phyloP scores from a whole-genome alignment of 768 basidiomycete genomes.

The Auriscalpium microsporum region DNA sequence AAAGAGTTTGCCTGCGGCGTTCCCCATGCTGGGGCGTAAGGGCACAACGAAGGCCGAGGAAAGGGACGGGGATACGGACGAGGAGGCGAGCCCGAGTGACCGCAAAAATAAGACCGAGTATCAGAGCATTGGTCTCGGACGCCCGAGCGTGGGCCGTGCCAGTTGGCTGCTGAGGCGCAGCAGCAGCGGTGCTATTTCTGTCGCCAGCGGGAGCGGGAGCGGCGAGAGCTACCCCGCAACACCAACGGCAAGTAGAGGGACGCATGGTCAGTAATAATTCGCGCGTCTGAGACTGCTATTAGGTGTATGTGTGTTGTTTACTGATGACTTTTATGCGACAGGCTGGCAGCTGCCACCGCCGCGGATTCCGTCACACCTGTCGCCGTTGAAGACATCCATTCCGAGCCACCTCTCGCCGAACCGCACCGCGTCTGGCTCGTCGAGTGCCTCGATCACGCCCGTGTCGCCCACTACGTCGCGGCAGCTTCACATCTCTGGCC shows the following conservation, averaged over 20 bases:
- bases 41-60: conserved; percentile 30
- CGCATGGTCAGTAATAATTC: conserved; percentile 25
- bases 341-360: conserved; percentile 51
- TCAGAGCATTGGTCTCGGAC: conserved; percentile 57
- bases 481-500: background rate
- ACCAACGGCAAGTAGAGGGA: conserved; percentile 50
- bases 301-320: background rate
- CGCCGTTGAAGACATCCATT: conserved; percentile 34
- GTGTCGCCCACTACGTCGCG: conserved; percentile 1
- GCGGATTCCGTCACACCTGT: conserved; percentile 38
- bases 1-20: conserved; percentile 71
- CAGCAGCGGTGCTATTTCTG: conserved; percentile 77
- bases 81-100: conserved; percentile 48
- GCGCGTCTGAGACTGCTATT: conserved; percentile 2
- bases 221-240: conserved; percentile 40
- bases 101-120: conserved; percentile 43
- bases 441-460: conserved; percentile 21
- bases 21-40: conserved; percentile 34
- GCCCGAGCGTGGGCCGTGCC: conserved; percentile 37
- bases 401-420: conserved; percentile 28
- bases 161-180: conserved; percentile 67
- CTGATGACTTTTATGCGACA: conserved; percentile 17
- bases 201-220: conserved; percentile 43
- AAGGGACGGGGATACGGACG: conserved; percentile 52
- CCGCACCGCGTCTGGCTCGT: conserved; percentile 52